Percentiles rank a stretch among this genome's conserved stretches.
These are phyloP conservation scores for Pelargonium australe DNA, from an alignment of 441 rosid genomes.

Conservation along the genomic window DNA sequence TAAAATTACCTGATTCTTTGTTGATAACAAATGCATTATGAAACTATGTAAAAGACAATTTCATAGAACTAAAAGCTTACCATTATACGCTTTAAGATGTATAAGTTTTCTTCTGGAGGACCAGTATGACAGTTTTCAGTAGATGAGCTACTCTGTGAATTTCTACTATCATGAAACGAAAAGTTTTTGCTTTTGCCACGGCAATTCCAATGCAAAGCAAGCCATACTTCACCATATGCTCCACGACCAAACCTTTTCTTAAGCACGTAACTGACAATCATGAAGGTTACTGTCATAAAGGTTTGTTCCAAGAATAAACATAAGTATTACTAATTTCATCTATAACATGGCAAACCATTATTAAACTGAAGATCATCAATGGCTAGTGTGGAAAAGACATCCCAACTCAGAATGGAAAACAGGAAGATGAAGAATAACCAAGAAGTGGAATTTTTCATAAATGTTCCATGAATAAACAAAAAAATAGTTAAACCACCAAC, in stretches of 20 bases:
- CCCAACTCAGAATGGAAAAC: too few species aligned
- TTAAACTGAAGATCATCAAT: too few species aligned
- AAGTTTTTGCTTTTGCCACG: slow-evolving; percentile 36
- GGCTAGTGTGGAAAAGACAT: too few species aligned
- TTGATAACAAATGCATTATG: slow-evolving; percentile 1
- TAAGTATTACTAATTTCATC: not conserved
- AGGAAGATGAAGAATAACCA: too few species aligned
- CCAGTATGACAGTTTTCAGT: slow-evolving; percentile 34
- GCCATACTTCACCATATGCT: slow-evolving; percentile 96
- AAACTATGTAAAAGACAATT: slow-evolving; percentile 8
- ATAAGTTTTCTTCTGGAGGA: slow-evolving; percentile 44
- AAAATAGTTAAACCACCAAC: too few species aligned
- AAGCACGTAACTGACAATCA: slow-evolving; percentile 57
- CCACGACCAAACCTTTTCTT: slow-evolving; percentile 92
- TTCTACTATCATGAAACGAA: slow-evolving; percentile 30
- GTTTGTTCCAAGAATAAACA: slow-evolving; percentile 7
- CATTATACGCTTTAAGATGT: slow-evolving; percentile 89
- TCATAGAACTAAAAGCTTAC: slow-evolving; percentile 33
- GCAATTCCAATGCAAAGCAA: slow-evolving; percentile 85
- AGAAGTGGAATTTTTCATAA: too few species aligned
- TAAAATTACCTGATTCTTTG: not conserved
- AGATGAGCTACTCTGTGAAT: slow-evolving; percentile 32
- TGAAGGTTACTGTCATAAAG: slow-evolving; percentile 22
- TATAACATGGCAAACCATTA: not conserved
- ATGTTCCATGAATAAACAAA: too few species aligned